Evolutionary conservation across 2,329 filamentous ascomycete genomes (phyloP).

Genomic region (Fusarium siculi): DNA sequence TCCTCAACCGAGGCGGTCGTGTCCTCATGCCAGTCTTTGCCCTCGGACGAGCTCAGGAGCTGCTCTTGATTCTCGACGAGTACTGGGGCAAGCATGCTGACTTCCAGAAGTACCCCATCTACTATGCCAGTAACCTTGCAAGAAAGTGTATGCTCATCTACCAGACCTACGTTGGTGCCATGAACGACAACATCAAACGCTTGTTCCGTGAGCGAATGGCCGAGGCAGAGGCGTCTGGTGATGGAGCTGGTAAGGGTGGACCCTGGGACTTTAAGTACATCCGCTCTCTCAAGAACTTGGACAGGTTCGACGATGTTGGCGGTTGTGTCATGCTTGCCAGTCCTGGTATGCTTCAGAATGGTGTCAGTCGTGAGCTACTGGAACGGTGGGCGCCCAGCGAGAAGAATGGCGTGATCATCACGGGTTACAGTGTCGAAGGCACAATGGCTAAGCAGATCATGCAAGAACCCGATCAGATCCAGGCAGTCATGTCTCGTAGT

Average conservation of each 20-base stretch:
- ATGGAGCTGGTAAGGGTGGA: slow-evolving; percentile 78
- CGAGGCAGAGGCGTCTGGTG: slow-evolving; percentile 84
- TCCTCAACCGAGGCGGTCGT: slow-evolving; percentile 90
- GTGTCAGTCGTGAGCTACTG: slow-evolving; percentile 89
- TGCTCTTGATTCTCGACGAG: slow-evolving; percentile 94
- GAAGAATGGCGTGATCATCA: slow-evolving; percentile 98
- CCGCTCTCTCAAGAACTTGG: slow-evolving; percentile 88
- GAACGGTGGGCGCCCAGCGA: slow-evolving; percentile 97
- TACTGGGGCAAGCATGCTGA: slow-evolving; percentile 94
- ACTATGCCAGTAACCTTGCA: slow-evolving; percentile 95
- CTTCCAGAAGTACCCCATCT: slow-evolving; percentile 91
- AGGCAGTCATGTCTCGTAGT: slow-evolving; percentile 87
- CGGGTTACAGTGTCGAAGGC: slow-evolving; percentile 96
- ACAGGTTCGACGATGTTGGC: slow-evolving; percentile 95
- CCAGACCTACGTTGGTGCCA: slow-evolving; percentile 96
- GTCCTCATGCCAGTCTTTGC: slow-evolving; percentile 97
- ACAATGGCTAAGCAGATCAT: slow-evolving; percentile 98
- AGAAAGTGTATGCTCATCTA: slow-evolving; percentile 99
- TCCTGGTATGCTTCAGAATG: slow-evolving; percentile 98
- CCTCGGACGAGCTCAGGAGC: slow-evolving; percentile 90
- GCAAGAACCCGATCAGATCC: slow-evolving; percentile 93
- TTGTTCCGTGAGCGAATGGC: slow-evolving; percentile 94
- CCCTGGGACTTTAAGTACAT: slow-evolving; percentile 99
- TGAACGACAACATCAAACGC: slow-evolving; percentile 99
- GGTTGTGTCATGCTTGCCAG: slow-evolving; percentile 97